A percentile compares a stretch with the other conserved stretches of the same genome.
phyloP scores from a whole-genome alignment of 805 yeast genomes.

The Lachancea sp. region DNA sequence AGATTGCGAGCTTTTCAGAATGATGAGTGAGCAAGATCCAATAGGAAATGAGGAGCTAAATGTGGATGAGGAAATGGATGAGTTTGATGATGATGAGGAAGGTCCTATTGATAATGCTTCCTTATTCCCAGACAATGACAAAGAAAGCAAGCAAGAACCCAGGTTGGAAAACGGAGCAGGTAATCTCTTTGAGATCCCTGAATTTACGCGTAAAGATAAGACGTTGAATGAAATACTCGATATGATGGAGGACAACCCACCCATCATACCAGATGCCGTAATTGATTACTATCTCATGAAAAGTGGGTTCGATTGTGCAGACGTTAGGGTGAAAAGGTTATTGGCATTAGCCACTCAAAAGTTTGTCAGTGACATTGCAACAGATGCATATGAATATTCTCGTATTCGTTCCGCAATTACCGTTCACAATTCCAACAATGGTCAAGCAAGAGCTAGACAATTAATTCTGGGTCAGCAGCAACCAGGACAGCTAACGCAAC shows the following conservation, averaged over 20 bases:
- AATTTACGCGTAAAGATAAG: conserved; percentile 69
- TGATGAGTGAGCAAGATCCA: conserved; percentile 4
- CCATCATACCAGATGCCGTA: conserved; percentile 94
- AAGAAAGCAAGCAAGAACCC: conserved; percentile 20
- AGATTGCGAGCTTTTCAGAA: too few relatives aligned
- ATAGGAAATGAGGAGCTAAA: conserved; percentile 4
- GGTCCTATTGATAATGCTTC: conserved; percentile 24
- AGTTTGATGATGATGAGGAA: conserved; percentile 33
- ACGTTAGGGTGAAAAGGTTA: conserved; percentile 70
- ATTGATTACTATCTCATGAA: conserved; percentile 85
- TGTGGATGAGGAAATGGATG: conserved; percentile 30
- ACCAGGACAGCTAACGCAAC: conserved; percentile 35
- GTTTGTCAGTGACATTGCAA: conserved; percentile 87
- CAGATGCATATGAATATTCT: conserved; percentile 93
- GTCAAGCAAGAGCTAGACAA: conserved; percentile 79
- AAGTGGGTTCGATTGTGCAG: conserved; percentile 78
- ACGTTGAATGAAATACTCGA: conserved; percentile 77
- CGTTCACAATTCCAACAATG: conserved; percentile 78
- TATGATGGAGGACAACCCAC: conserved; percentile 90
- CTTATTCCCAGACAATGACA: conserved; percentile 14
- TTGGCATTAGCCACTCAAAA: conserved; percentile 95
- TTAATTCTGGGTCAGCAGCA: conserved; percentile 59
- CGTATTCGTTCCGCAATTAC: conserved; percentile 84
- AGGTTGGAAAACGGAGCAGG: conserved; percentile 25
- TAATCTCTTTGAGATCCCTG: conserved; percentile 51